Evolutionary conservation across 139 green algal species (phyloP).

Genomic region (Microglena sp.): DNA sequence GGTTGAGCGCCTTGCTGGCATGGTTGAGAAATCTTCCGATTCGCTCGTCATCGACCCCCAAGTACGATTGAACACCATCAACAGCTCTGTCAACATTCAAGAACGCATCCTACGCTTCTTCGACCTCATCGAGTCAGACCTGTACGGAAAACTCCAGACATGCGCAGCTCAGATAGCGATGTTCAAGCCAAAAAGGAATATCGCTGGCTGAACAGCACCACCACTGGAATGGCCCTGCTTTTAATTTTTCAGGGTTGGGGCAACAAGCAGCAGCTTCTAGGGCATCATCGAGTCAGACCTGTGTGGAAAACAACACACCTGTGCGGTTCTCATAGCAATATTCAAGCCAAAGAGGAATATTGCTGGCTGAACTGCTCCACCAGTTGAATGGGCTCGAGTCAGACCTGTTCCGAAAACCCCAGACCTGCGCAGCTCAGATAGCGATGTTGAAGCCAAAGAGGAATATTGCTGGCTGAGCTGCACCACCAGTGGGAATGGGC

Average conservation of each 20-base stretch:
- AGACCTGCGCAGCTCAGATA: constrained; percentile 45
- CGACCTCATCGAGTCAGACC: constrained; percentile 67
- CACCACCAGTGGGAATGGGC: too few relatives aligned
- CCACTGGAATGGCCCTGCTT: too few relatives aligned
- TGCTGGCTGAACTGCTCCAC: too few relatives aligned
- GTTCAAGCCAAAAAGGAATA: not conserved
- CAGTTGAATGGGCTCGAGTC: too few relatives aligned
- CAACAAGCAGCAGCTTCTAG: constrained; percentile 68
- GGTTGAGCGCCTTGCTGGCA: constrained; percentile 21
- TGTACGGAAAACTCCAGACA: constrained; percentile 40
- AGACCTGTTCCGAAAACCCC: constrained; percentile 45
- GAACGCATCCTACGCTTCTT: constrained; percentile 66
- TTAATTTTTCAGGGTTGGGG: too few relatives aligned
- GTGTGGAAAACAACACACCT: too few relatives aligned
- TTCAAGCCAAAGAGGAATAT: too few relatives aligned
- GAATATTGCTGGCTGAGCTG: not conserved
- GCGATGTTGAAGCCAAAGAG: constrained; percentile 10
- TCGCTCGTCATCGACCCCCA: not conserved
- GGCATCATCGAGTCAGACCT: constrained; percentile 69
- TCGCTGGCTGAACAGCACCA: not conserved
- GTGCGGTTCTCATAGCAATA: too few relatives aligned
- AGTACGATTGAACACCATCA: constrained; percentile 7
- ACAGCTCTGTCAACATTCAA: constrained; percentile 11
- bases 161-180: constrained; percentile 44
- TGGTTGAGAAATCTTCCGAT: not conserved